Evolutionary conservation across 2,329 filamentous ascomycete genomes (phyloP), one percentile per base, ranked within the genome.

Genomic region (Talaromyces verruculosus): DNA sequence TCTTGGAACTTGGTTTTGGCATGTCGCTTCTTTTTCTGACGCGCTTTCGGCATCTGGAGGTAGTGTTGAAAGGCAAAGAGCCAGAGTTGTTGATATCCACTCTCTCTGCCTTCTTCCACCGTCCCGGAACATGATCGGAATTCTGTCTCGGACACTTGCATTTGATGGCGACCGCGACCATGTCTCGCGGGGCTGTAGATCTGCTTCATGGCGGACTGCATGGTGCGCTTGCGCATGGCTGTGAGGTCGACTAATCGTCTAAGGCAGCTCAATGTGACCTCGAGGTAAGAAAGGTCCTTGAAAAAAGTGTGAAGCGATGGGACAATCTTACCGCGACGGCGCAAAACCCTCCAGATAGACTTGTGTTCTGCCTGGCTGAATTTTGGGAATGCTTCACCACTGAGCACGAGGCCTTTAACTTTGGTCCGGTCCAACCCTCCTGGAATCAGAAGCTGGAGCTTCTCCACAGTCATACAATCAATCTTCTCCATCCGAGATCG

Each of bases 301-400:
- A 80, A 80, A 68, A 80, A 79, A 41, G 68, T 76, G 64, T 73
- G 71, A 28, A 80, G 72, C 5, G 49, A 63, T n/a, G 37, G 25
- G 1, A 63, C 19, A 5, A 63, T 28, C 35, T 57, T 37, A 17
- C 15, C n/a, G 17, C 5, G 6, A 57, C 15, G 6, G 4, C 5
- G 25, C n/a, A 63, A 22, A n/a, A n/a, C 15, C 13, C 25, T 63
- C 49, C 17, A 63, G 35, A 63, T 63, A 33, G 39, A 17, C 49
- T 43, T 57, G 73, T 19, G 6, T 45, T 63, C 25, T 19, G 2
- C 5, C 4, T 22, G 5, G 17, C 13, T 41, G 37, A 63, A 63
- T n/a, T 43, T 57, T 19, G 5, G 7, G 17, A 63, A 63, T 57
- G 10, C 49, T 19, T 47, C 15, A 41, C 49, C 49, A 45, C 61